A percentile compares a stretch with the other conserved stretches of the same genome.
Evolutionary conservation across 441 rosid genomes (phyloP).

Genomic region (Gossypium laxum): DNA sequence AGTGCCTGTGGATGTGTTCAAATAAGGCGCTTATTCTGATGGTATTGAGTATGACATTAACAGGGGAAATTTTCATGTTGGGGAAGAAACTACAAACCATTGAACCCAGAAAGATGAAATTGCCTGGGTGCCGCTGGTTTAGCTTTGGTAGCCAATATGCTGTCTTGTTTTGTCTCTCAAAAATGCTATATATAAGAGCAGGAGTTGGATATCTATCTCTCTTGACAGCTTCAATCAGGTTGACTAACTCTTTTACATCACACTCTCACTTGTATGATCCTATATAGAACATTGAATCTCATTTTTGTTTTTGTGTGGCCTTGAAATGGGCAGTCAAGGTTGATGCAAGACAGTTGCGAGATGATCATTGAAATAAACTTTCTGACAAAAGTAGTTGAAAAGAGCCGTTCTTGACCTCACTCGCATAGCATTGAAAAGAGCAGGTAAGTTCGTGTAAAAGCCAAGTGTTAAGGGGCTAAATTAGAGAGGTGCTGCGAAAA

Average conservation of each 20-base stretch:
- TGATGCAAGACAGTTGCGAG: not conserved
- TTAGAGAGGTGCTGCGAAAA: no score
- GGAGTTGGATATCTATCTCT: not conserved
- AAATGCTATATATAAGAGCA: not conserved
- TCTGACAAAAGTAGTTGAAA: not conserved
- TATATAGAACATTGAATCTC: not conserved
- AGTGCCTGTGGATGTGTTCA: not conserved
- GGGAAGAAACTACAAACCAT: conserved; percentile 51
- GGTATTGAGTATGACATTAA: not conserved
- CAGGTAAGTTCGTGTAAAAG: not conserved
- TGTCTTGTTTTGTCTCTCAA: conserved; percentile 12
- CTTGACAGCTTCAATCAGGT: conserved; percentile 22
- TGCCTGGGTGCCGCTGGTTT: not conserved
- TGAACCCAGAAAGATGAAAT: conserved; percentile 33
- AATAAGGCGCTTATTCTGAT: conserved; percentile 8
- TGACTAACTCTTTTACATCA: not conserved
- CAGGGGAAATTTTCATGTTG: conserved; percentile 66
- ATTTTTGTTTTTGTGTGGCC: conserved; percentile 14
- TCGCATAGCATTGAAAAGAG: not conserved
- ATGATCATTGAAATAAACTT: conserved; percentile 3
- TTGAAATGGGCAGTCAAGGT: not conserved
- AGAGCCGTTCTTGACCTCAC: not conserved
- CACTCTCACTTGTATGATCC: not conserved
- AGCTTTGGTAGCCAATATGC: not conserved
- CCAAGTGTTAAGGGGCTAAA: no score